Evolutionary conservation across 768 basidiomycete genomes (phyloP), one percentile per base, ranked within the genome.

Genomic region (Xanthoconium stramineum): DNA sequence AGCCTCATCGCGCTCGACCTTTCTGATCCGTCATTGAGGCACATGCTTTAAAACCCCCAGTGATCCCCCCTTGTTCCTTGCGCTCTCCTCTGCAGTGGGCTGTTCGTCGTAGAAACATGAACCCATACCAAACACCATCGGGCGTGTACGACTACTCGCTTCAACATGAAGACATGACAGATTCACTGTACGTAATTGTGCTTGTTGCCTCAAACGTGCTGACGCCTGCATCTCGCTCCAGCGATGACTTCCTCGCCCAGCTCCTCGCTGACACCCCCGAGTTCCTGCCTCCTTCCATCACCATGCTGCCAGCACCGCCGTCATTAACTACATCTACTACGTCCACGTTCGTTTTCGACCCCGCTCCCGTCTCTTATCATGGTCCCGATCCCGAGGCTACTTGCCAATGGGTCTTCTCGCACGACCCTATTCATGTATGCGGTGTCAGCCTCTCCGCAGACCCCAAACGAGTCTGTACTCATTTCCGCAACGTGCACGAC

Each of bases 191-290:
- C 10, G 64, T 55, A 5, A 32, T 20, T 5, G 2, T 3, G 17
- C n/a, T 6, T 30, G 11, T 42, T 43, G 2, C 20, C 46, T 19
- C 17, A 14, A 37, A 17, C 17, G 39, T 39, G 35, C 44, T 63
- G n/a, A 64, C 10, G 4, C 11, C 13, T 13, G 3, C 30, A 29
- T 39, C 15, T 20, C 29, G 46, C 19, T n/a, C 37, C 47, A 65
- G 64, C 12, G 35, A 53, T 19, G 49, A 60, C 10, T 56, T 65
- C 9, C 37, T 65, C 3, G 61, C 64, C 0, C 61, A 43, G 15
- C 36, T 65, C 5, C 37, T 63, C 10, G 13, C 19, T 1, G 51
- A 63, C 47, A 47, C 50, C 24, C 47, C 56, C 0, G 54, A 47
- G 2, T 19, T 48, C 8, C 7, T 52, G 11, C 47, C 60, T 10